Percentiles rank a stretch among this genome's conserved stretches.
These are phyloP conservation scores for Tetrahymena elliotti DNA, from an alignment of 73 alveolate genomes.

Conservation along the genomic window DNA sequence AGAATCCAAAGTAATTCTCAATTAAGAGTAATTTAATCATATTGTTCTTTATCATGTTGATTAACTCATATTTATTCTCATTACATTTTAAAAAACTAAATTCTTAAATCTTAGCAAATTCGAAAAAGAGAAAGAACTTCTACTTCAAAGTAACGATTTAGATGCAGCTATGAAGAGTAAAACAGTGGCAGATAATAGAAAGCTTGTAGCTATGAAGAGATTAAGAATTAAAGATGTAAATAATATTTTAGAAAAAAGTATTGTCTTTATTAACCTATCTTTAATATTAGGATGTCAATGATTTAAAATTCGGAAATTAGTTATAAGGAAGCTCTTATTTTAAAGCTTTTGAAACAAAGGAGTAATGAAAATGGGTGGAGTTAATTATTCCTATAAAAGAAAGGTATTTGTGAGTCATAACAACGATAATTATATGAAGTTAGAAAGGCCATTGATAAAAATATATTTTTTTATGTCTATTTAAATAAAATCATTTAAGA, in stretches of 20 bases:
- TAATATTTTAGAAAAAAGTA: neutral
- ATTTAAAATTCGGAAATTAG: neutral
- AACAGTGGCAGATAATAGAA: neutral
- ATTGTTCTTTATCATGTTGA: neutral
- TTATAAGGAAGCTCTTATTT: neutral
- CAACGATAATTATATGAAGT: neutral
- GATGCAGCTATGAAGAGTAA: neutral
- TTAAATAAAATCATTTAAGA: neutral
- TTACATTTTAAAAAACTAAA: neutral
- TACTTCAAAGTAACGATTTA: neutral
- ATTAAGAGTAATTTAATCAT: neutral
- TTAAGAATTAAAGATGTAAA: neutral
- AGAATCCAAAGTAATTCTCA: neutral
- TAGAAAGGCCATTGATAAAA: no score
- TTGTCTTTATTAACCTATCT: neutral
- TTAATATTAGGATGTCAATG: neutral
- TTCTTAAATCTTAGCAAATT: neutral
- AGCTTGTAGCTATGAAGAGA: neutral
- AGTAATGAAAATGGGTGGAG: neutral
- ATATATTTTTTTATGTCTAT: no score
- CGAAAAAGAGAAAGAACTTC: neutral
- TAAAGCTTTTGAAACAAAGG: neutral
- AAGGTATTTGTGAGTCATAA: no score
- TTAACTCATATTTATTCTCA: no score
- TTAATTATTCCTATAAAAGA: no score